Evolutionary conservation across 805 yeast genomes (phyloP), one percentile per base, ranked within the genome.

Genomic region (Cyberlindnera americana): DNA sequence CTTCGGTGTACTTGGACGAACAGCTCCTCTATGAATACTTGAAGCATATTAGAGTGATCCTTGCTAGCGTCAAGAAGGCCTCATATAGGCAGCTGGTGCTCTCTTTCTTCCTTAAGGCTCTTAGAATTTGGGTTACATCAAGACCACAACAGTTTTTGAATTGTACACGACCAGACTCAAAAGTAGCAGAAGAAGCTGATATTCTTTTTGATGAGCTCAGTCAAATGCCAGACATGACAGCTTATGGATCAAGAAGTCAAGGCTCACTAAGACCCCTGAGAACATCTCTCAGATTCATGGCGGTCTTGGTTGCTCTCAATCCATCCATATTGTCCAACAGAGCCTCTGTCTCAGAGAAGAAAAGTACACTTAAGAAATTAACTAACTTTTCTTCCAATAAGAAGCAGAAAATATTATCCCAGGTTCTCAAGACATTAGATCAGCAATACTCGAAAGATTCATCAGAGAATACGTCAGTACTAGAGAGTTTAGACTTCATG

Each of bases 41-140:
- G 35, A 65, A 63, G 21, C 57, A 73, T 33, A 40, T 74, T 12
- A 60, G 66, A 43, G 57, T 57, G 12, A 42, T 72, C 13, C 45
- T 70, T 1, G 58, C 59, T 12, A 43, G 63, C 3, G 56, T 71
- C 14, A 67, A 64, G 42, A 69, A 69, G 47, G 65, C 70, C 4
- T 59, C 73, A 1, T 77, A 74, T 44, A 70, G 70, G 38, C 69
- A 67, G 44, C 40, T 75, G 16, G 44, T 75, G 8, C 59, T 75
- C 31, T 60, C 66, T 29, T 76, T 67, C 43, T 63, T 77, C 32
- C 53, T 75, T n/a, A 67, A 69, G 35, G 57, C 75, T 3, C 47
- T 77, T 7, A 60, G 64, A 42, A 58, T 63, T 29, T 79, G 84
- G 83, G 62, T 73, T 3, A 52, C 69, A 39, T 64, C 76, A 11